Evolutionary conservation across 805 yeast genomes (phyloP), one percentile per base, ranked within the genome.

Genomic region (Kodamaea hsintzibuensis): DNA sequence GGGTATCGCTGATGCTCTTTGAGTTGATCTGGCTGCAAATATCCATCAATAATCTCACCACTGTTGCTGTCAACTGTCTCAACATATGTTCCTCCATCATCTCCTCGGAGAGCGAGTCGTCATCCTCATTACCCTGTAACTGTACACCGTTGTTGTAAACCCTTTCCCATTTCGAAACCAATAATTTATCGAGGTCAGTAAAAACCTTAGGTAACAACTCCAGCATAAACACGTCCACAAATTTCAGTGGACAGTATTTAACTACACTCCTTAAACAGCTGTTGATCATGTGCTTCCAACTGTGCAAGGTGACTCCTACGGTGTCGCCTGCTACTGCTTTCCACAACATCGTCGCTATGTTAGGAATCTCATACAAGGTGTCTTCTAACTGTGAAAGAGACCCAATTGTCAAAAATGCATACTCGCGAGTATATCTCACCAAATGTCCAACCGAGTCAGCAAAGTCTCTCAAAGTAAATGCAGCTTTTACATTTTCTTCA

Each of bases 391-490:
- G 93, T 0, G 97, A 83, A 50, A 95, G 88, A 1, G 97, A 89
- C 14, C 96, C 92, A 37, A 95, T 79, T 0, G 98, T 90, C 58
- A 93, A 72, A 66, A 91, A 89, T 2, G 97, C 96, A 67, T 96
- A 95, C 69, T 95, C 99, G 60, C 99, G 82, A 0, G 99, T 95
- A 65, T 96, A 95, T 62, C 99, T 79, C 13, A 95, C 86, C 63
- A 91, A 89, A 69, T 95, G 98, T 14, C 99, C 99, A 12, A 95
- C 96, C 12, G 96, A 88, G 67, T 96, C 98, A 0, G 99, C 98
- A 77, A 95, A 95, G 71, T 95, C 99, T 60, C 98, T 81, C 54
- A 95, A 73, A 0, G 99, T 92, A 58, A 88, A 88, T 77, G 95
- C 90, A 0, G 99, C 98, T 66, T 88, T 91, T 54, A 90, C 96